phyloP scores from a whole-genome alignment of 441 rosid species.

The Sinapis alba region DNA sequence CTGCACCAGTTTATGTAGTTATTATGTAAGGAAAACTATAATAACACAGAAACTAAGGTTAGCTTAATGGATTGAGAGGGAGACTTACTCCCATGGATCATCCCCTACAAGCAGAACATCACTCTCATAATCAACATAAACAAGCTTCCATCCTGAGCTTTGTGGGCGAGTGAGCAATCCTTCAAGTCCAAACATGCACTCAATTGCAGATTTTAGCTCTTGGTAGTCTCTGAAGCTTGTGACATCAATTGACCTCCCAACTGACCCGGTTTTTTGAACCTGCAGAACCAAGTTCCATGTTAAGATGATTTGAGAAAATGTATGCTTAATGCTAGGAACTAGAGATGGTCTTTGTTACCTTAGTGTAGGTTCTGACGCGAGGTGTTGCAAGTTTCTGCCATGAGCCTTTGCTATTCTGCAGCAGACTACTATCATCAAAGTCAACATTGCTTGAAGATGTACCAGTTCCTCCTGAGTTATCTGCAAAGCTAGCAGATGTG shows the following conservation, averaged over 20 bases:
- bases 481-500: conserved; percentile 86
- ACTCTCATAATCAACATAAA: conserved; percentile 93
- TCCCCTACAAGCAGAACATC: conserved; percentile 97
- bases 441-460: conserved; percentile 95
- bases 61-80: neutral
- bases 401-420: conserved; percentile 61
- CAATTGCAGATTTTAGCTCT: conserved; percentile 84
- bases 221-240: conserved; percentile 81
- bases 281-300: conserved; percentile 33
- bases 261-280: conserved; percentile 99
- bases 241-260: conserved; percentile 97
- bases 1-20: conserved; percentile 42
- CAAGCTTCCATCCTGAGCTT: conserved; percentile 94
- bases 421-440: conserved; percentile 70
- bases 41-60: neutral
- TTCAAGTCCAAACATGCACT: conserved; percentile 92
- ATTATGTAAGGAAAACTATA: conserved; percentile 6
- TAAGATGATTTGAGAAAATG: neutral
- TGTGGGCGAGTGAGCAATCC: conserved; percentile 81
- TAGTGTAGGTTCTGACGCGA: conserved; percentile 86
- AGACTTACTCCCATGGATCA: conserved; percentile 98
- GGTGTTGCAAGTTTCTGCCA: conserved; percentile 82
- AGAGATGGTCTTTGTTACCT: conserved; percentile 50
- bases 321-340: neutral
- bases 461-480: conserved; percentile 73